phyloP scores from a whole-genome alignment of 2,329 filamentous ascomycete genomes.

The Scytalidium lignicola region DNA sequence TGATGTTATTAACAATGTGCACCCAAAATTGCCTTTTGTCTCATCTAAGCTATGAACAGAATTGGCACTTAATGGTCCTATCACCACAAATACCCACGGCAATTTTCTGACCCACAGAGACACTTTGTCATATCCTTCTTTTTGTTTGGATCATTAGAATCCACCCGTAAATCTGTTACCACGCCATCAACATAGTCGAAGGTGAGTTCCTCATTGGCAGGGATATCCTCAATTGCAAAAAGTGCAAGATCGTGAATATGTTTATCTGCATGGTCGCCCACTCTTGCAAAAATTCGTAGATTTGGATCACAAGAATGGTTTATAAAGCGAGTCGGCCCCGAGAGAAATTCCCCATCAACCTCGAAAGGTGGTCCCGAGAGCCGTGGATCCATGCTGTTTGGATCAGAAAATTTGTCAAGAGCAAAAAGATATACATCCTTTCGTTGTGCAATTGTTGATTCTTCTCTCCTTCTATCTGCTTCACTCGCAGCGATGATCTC shows the following conservation, averaged over 20 bases:
- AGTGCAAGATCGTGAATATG: constrained; percentile 72
- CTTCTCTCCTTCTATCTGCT: constrained; percentile 58
- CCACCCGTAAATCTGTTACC: constrained; percentile 39
- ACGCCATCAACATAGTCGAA: constrained; percentile 75
- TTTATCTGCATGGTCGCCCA: constrained; percentile 70
- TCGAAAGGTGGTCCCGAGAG: constrained; percentile 53
- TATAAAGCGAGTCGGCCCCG: constrained; percentile 74
- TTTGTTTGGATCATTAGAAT: constrained; percentile 44
- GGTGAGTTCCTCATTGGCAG: constrained; percentile 62
- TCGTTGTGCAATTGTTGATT: constrained; percentile 48
- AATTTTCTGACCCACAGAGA: constrained; percentile 60
- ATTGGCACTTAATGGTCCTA: neutral
- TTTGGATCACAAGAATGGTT: constrained; percentile 81
- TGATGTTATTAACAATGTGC: too few relatives aligned
- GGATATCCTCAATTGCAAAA: constrained; percentile 65
- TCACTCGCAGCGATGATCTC: constrained; percentile 61
- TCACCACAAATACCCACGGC: constrained; percentile 65
- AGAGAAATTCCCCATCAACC: constrained; percentile 69
- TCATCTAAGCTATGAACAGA: neutral
- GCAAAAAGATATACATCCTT: constrained; percentile 77
- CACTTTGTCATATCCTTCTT: constrained; percentile 52
- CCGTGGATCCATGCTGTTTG: constrained; percentile 48
- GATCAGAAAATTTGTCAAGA: constrained; percentile 72
- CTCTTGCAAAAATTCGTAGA: constrained; percentile 71
- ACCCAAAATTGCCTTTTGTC: too few relatives aligned